phyloP scores from a whole-genome alignment of 2,329 filamentous ascomycete species.

The Cladobotryum protrusum region DNA sequence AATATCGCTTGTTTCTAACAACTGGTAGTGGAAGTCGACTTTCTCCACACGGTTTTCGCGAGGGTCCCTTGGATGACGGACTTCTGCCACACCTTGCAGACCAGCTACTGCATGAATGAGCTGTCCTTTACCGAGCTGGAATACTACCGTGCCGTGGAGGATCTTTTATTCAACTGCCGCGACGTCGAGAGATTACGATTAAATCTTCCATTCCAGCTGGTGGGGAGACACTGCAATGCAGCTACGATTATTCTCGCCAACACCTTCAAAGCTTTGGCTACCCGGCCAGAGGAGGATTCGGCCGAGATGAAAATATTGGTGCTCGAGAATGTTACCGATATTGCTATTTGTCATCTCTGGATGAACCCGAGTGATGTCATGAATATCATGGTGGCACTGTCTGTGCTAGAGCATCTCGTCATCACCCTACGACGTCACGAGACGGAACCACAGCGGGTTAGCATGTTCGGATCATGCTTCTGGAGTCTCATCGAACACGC shows the following conservation, averaged over 20 bases:
- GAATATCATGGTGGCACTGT: slow-evolving; percentile 40
- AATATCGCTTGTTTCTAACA: slow-evolving; percentile 10
- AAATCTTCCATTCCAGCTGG: slow-evolving; percentile 46
- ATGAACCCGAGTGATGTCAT: slow-evolving; percentile 45
- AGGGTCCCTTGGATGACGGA: slow-evolving; percentile 39
- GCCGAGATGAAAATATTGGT: slow-evolving; percentile 39
- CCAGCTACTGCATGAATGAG: slow-evolving; percentile 43
- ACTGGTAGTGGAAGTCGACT: slow-evolving; percentile 41
- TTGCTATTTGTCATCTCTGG: slow-evolving; percentile 42
- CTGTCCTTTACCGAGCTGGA: slow-evolving; percentile 44
- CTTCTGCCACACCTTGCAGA: slow-evolving; percentile 38
- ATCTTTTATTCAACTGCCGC: slow-evolving; percentile 39
- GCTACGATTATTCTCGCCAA: slow-evolving; percentile 48
- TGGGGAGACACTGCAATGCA: slow-evolving; percentile 38
- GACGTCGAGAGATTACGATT: slow-evolving; percentile 41
- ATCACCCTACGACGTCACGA: slow-evolving; percentile 42
- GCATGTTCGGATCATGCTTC: slow-evolving; percentile 38
- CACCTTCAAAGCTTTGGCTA: slow-evolving; percentile 42
- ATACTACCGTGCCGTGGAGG: slow-evolving; percentile 35
- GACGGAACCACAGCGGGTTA: slow-evolving; percentile 26
- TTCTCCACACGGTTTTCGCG: slow-evolving; percentile 40
- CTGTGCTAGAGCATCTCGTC: slow-evolving; percentile 38
- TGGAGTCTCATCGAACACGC: slow-evolving; percentile 46
- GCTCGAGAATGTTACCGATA: slow-evolving; percentile 45
- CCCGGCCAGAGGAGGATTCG: slow-evolving; percentile 39